Percentiles rank a stretch among this genome's conserved stretches.
phyloP scores from a whole-genome alignment of 257 asterid genomes.

The Ballota nigra region DNA sequence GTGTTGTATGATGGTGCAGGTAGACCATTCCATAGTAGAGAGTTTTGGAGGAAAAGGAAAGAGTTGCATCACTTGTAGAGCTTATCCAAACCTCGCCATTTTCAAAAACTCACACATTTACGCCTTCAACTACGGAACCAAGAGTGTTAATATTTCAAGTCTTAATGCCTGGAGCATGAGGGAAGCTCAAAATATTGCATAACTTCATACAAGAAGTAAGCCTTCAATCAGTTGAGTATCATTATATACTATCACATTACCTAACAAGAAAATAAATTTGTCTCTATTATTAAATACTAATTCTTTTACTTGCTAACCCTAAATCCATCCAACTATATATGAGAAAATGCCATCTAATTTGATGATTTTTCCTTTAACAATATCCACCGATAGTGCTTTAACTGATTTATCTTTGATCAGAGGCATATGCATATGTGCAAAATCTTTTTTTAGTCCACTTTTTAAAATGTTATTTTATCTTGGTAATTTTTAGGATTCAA shows the following conservation, averaged over 20 bases:
- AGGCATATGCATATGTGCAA: no score
- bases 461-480: no score
- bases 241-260: background rate
- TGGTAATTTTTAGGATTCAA: no score
- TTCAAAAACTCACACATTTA: slow-evolving; percentile 29
- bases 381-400: no score
- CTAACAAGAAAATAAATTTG: background rate
- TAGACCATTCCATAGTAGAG: slow-evolving; percentile 41
- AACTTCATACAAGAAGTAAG: no score
- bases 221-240: slow-evolving; percentile 6
- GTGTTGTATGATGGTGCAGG: slow-evolving; percentile 34
- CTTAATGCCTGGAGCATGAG: slow-evolving; percentile 42
- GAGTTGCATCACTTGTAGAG: slow-evolving; percentile 38
- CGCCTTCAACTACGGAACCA: slow-evolving; percentile 34
- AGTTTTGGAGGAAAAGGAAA: slow-evolving; percentile 45
- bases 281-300: no score
- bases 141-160: slow-evolving; percentile 25
- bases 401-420: no score
- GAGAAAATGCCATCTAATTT: no score
- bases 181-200: slow-evolving; percentile 32
- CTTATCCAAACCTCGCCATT: slow-evolving; percentile 35
- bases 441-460: no score
- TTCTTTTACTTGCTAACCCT: no score
- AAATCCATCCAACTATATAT: no score
- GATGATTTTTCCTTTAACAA: no score